Conservation (phyloP, 306 rosid species). For the Vigna nakashimae region DNA sequence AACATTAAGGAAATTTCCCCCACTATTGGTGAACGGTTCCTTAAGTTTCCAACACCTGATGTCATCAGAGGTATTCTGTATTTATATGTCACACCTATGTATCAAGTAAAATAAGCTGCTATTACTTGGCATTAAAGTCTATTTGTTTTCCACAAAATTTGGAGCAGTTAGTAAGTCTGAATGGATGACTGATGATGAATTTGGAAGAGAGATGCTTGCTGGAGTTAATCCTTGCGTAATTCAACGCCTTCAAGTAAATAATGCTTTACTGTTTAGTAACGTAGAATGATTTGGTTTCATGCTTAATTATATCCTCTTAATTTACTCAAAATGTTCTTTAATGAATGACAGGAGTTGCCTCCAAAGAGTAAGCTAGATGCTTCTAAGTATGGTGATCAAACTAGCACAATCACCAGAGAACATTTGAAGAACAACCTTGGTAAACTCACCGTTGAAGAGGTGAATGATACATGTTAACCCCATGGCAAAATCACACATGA, state of each 20-base stretch:
- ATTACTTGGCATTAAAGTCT: not conserved
- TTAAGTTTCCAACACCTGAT: constrained; percentile 62
- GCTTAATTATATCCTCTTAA: not conserved
- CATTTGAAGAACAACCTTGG: constrained; percentile 51
- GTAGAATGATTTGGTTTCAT: not conserved
- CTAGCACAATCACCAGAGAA: constrained; percentile 55
- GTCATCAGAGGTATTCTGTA: constrained; percentile 53
- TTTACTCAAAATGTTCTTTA: not conserved
- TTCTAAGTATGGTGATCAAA: constrained; percentile 61
- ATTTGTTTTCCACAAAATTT: not conserved
- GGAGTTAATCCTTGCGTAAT: constrained; percentile 66
- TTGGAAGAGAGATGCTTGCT: constrained; percentile 71
- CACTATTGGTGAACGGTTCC: constrained; percentile 58
- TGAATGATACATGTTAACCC: too few species aligned
- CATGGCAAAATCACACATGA: not conserved
- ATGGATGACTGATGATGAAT: constrained; percentile 78
- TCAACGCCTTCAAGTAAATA: constrained; percentile 44
- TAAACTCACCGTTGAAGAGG: constrained; percentile 40
- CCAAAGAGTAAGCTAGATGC: constrained; percentile 65
- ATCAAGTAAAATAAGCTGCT: too few species aligned
- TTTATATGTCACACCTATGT: not conserved
- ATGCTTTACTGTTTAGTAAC: not conserved
- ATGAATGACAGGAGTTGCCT: constrained; percentile 63
- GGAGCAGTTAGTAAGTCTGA: constrained; percentile 54
- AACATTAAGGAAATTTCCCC: constrained; percentile 58